Evolutionary conservation across 2,329 filamentous ascomycete species (phyloP), one percentile per base, ranked within the genome.

Genomic region (Xylariaceae sp.): DNA sequence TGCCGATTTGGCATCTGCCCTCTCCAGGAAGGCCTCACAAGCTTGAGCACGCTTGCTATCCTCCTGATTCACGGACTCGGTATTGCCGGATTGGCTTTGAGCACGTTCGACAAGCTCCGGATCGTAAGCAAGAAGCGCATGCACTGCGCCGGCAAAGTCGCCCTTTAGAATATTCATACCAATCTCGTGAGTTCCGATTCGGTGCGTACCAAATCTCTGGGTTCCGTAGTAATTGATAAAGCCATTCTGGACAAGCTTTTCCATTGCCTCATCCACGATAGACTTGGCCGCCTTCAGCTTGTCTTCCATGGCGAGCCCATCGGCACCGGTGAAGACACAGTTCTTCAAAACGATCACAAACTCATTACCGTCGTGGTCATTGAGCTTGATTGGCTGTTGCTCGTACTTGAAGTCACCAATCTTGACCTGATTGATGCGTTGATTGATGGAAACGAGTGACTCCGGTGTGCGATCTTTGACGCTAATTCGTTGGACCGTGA

Each of bases 151-250:
- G 70, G 92, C 82, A 66, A 92, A 92, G 69, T 96, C 86, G 35
- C 84, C 88, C 66, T 89, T 83, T 0, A 99, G 81, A 71, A 99
- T 92, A 72, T 90, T 87, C 71, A 88, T 84, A 53, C 94, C 94
- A 53, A 97, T 79, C 47, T 87, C 82, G 69, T 97, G 91, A 0
- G 94, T 99, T 39, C 92, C 89, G 10, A 90, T 88, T 34, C 85
- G 78, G 73, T 94, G 93, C 0, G 92, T 93, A 34, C 94, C 94
- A 69, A 99, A 99, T 23, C 94, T 87, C 75, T 99, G 94, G n/a
- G 97, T 85, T 7, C 94, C 94, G 70, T 92, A 99, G 77, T 97
- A 99, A 75, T 99, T 99, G 75, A 99, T 87, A 78, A 95, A 99
- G 2, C 94, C 94, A 50, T 87, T 82, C 49, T 85, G 76, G 57